Conservation (phyloP, 192 early-diverging fungal genomes). For the Haplosporangium gracile region DNA sequence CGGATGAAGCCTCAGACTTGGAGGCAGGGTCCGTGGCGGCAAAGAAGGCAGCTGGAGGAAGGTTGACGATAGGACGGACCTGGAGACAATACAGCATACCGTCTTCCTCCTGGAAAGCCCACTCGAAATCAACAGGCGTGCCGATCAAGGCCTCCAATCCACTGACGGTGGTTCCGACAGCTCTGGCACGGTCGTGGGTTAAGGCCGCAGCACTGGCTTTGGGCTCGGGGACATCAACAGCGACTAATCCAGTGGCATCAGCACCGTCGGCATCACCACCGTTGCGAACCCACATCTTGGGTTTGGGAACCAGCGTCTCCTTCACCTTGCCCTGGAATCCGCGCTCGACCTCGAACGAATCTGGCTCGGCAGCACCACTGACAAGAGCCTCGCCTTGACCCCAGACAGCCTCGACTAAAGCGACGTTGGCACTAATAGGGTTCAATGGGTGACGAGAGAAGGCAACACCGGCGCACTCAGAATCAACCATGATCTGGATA, state of each 20-base stretch:
- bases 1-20: constrained; percentile 25
- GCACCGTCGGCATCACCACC: constrained; percentile 16
- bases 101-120: constrained; percentile 51
- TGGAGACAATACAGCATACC: constrained; percentile 46
- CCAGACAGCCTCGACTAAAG: constrained; percentile 59
- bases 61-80: constrained; percentile 51
- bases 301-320: constrained; percentile 49
- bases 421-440: constrained; percentile 55
- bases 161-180: constrained; percentile 34
- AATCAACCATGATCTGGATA: constrained; percentile 64
- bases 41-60: constrained; percentile 47
- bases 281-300: constrained; percentile 53
- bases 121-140: constrained; percentile 52
- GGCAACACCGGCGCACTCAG: constrained; percentile 53
- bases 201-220: constrained; percentile 41
- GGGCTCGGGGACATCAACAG: constrained; percentile 45
- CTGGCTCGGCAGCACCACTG: constrained; percentile 63
- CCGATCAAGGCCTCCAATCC: constrained; percentile 45
- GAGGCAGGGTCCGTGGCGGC: constrained; percentile 28
- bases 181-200: constrained; percentile 37
- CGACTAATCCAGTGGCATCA: constrained; percentile 41
- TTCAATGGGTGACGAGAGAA: constrained; percentile 55
- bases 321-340: constrained; percentile 48
- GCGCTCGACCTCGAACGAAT: constrained; percentile 59
- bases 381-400: constrained; percentile 66